Evolutionary conservation across 805 yeast genomes (phyloP).

Genomic region (Debaryomyces castellii): DNA sequence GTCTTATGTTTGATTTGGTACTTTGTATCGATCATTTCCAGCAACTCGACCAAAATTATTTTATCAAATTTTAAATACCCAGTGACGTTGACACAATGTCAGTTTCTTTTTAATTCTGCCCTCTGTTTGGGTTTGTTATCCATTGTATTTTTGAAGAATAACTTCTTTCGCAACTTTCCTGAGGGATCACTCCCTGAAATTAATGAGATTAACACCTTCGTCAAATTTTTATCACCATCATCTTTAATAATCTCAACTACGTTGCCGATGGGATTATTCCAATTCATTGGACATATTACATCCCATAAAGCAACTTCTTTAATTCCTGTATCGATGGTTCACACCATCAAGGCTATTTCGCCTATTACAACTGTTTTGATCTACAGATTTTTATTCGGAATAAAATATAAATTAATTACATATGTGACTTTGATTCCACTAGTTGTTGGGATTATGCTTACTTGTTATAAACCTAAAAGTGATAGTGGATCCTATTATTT

Average conservation of each 20-base stretch:
- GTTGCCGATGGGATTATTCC: conserved; percentile 93
- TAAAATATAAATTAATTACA: conserved; percentile 59
- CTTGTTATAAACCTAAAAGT: conserved; percentile 55
- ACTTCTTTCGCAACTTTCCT: conserved; percentile 39
- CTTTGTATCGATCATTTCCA: conserved; percentile 72
- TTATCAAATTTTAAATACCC: conserved; percentile 72
- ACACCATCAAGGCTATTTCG: conserved; percentile 87
- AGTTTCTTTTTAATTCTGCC: conserved; percentile 70
- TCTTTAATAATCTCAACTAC: conserved; percentile 58
- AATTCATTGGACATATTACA: conserved; percentile 87
- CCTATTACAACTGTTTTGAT: conserved; percentile 86
- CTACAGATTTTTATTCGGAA: conserved; percentile 61
- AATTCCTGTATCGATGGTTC: conserved; percentile 93
- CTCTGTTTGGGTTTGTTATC: conserved; percentile 47
- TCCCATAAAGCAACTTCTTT: conserved; percentile 89
- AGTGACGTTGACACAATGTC: conserved; percentile 84
- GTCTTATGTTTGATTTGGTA: conserved; percentile 77
- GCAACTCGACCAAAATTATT: conserved; percentile 78
- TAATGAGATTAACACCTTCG: conserved; percentile 22
- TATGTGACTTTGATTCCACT: conserved; percentile 79
- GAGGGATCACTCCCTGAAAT: conserved; percentile 48
- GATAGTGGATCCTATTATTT: conserved; percentile 19
- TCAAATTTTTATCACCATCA: conserved; percentile 55
- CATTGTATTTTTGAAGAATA: conserved; percentile 9
- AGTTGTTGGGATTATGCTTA: conserved; percentile 80